phyloP scores from a whole-genome alignment of 1,139 yeast species.

The Tardiomyces digboiensis region DNA sequence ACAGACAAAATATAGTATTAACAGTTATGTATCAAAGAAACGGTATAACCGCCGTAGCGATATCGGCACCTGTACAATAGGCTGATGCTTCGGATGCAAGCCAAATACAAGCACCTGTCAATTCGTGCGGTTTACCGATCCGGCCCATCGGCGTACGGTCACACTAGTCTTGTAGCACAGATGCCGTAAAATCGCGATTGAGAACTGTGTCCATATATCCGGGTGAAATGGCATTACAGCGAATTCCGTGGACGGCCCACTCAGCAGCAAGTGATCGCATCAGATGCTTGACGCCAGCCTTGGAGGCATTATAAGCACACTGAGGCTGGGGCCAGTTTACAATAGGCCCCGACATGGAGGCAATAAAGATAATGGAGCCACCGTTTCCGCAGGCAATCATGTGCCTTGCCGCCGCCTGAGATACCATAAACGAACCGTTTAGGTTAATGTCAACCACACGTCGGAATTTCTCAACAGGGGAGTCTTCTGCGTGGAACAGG shows the following conservation, averaged over 20 bases:
- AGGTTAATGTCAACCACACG: slow-evolving; percentile 67
- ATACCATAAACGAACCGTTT: slow-evolving; percentile 67
- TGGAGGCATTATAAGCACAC: slow-evolving; percentile 49
- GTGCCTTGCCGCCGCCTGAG: slow-evolving; percentile 62
- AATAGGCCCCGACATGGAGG: slow-evolving; percentile 56
- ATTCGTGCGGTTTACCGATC: slow-evolving; percentile 56
- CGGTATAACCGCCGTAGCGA: slow-evolving; percentile 56
- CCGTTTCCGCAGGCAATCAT: slow-evolving; percentile 44
- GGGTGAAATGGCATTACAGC: slow-evolving; percentile 48
- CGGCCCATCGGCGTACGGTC: slow-evolving; percentile 59
- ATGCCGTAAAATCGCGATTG: slow-evolving; percentile 39
- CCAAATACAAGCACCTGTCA: slow-evolving; percentile 61
- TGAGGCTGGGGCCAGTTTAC: slow-evolving; percentile 61
- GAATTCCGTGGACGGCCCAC: slow-evolving; percentile 45
- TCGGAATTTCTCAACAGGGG: slow-evolving; percentile 68
- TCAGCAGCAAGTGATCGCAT: slow-evolving; percentile 47
- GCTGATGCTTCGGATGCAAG: slow-evolving; percentile 55
- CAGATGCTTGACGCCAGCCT: slow-evolving; percentile 51
- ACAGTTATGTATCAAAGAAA: too few species aligned
- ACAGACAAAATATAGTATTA: too few species aligned
- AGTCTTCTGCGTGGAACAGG: slow-evolving; percentile 71
- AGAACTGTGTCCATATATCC: slow-evolving; percentile 53
- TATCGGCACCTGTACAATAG: slow-evolving; percentile 57
- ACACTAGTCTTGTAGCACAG: slow-evolving; percentile 43
- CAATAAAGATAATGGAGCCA: slow-evolving; percentile 42